Conservation (phyloP, 192 early-diverging fungal species). For the Dissophora globulifera region DNA sequence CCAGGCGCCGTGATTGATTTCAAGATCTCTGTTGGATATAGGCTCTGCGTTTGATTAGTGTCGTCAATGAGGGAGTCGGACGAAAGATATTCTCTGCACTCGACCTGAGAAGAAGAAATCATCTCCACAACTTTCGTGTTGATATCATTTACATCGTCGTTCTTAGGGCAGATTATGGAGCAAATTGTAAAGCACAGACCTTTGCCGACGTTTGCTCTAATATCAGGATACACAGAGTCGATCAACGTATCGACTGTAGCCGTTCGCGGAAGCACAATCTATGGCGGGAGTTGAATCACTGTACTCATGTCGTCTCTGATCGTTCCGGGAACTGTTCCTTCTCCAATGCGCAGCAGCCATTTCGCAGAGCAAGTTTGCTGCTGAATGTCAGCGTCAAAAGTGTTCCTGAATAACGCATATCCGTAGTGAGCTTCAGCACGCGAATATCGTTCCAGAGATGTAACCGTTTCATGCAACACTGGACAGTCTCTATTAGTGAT, state of each 20-base stretch:
- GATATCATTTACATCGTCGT: slow-evolving; percentile 26
- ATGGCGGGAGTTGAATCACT: slow-evolving; percentile 1
- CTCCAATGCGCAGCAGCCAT: too few relatives aligned
- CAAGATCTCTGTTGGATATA: slow-evolving; percentile 3
- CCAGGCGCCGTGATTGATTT: neutral
- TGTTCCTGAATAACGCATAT: too few relatives aligned
- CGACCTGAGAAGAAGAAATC: neutral
- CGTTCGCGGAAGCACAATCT: slow-evolving; percentile 5
- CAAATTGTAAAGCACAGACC: neutral
- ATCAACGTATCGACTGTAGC: slow-evolving; percentile 3
- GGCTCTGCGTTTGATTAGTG: neutral
- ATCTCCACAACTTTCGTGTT: slow-evolving; percentile 10
- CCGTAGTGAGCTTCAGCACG: too few relatives aligned
- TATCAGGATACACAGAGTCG: slow-evolving; percentile 17
- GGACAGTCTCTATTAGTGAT: too few relatives aligned
- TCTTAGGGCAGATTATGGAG: slow-evolving; percentile 17
- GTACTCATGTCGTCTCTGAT: neutral
- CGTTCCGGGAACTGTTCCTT: too few relatives aligned
- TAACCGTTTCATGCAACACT: too few relatives aligned
- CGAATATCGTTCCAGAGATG: too few relatives aligned
- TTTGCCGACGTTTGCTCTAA: slow-evolving; percentile 3
- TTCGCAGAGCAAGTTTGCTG: too few relatives aligned
- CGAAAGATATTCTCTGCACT: neutral
- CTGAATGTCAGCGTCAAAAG: too few relatives aligned
- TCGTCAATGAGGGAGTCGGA: neutral